Evolutionary conservation across 306 rosid genomes (phyloP).

Genomic region (Spatholobus suberectus): DNA sequence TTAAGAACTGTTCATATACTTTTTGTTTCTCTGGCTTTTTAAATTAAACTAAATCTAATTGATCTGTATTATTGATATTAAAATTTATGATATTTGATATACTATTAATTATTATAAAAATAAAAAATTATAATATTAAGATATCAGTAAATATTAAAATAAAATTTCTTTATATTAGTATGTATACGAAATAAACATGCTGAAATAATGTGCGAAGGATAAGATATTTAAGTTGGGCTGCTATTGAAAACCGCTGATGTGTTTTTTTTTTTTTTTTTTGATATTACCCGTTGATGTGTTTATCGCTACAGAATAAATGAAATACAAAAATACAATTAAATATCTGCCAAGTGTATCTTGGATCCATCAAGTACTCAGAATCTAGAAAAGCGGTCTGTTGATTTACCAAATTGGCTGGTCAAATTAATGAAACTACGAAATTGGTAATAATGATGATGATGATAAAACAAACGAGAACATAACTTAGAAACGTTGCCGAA

Average conservation of each 20-base stretch:
- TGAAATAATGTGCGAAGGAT: neutral
- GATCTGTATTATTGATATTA: neutral
- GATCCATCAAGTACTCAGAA: constrained; percentile 48
- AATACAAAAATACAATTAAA: constrained; percentile 11
- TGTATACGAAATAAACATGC: neutral
- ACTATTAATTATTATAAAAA: neutral
- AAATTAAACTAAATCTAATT: neutral
- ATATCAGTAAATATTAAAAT: neutral
- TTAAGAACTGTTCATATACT: neutral
- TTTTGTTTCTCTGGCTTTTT: neutral
- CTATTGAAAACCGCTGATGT: neutral
- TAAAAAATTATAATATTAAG: neutral
- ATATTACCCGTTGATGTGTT: constrained; percentile 1
- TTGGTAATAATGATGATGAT: neutral
- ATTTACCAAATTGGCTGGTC: constrained; percentile 29
- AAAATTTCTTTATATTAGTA: neutral
- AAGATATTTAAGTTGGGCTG: constrained; percentile 16
- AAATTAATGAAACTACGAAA: constrained; percentile 36
- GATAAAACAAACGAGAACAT: neutral
- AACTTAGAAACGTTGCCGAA: no score
- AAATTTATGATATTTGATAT: neutral
- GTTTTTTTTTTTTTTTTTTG: no score
- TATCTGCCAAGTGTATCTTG: constrained; percentile 27
- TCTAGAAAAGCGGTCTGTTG: constrained; percentile 18
- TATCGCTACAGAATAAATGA: neutral